Conservation (phyloP, 345 rosid species). For the Euphorbia lathyris region DNA sequence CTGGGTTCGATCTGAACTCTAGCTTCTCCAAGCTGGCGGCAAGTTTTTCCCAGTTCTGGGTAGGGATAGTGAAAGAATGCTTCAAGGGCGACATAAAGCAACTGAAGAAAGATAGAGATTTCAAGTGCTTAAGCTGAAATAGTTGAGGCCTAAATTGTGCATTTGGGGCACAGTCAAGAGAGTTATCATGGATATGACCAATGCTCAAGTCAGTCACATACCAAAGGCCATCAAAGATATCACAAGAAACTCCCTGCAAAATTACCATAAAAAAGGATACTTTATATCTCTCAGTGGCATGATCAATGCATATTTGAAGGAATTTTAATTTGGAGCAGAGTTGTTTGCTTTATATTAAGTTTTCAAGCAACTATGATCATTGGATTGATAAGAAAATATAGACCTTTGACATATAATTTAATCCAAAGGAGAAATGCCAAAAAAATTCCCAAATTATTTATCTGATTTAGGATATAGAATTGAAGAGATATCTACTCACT, state of each 20-base stretch:
- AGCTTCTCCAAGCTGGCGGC: conserved; percentile 53
- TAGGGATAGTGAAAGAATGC: conserved; percentile 41
- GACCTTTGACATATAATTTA: too few species aligned
- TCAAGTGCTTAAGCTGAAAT: conserved; percentile 73
- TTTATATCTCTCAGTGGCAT: not conserved
- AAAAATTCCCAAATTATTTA: not conserved
- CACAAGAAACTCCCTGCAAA: conserved; percentile 86
- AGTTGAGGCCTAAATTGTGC: conserved; percentile 59
- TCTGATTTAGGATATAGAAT: too few species aligned
- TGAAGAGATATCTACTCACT: not conserved
- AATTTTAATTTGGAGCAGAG: too few species aligned
- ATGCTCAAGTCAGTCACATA: conserved; percentile 73
- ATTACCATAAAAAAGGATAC: conserved; percentile 6
- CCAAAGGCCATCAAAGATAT: conserved; percentile 68
- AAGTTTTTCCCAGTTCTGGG: conserved; percentile 53
- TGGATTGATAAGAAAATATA: too few species aligned
- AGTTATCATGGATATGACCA: conserved; percentile 69
- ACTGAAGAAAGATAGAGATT: conserved; percentile 58
- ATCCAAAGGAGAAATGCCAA: not conserved
- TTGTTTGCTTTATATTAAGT: too few species aligned
- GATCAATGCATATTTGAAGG: not conserved
- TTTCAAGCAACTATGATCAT: too few species aligned
- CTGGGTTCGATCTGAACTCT: conserved; percentile 77
- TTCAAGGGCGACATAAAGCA: conserved; percentile 54
- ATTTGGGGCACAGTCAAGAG: conserved; percentile 53